Evolutionary conservation across 768 basidiomycete species (phyloP), one percentile per base, ranked within the genome.

Genomic region (Hortiboletus flavorubellus): DNA sequence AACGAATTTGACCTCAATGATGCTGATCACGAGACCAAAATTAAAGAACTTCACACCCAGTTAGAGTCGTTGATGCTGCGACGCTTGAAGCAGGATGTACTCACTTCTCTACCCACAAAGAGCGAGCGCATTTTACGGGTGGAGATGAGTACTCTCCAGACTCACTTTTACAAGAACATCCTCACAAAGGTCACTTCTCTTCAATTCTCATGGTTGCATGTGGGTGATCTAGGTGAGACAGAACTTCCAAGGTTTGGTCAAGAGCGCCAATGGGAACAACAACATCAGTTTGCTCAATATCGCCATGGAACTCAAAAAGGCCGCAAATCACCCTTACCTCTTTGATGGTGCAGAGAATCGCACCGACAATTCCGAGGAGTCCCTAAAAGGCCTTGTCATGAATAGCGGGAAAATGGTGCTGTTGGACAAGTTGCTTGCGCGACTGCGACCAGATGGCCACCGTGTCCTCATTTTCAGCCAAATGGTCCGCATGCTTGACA

Each of bases 401-500:
- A 96, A 89, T 73, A 94, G 93, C 57, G 97, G 97, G 34, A 99
- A 99, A 77, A 86, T 99, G 89, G 95, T 98, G 46, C 76, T 99
- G 33, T 86, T 99, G 51, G 97, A 99, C 76, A 99, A 99, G 72
- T 83, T 99, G 15, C 84, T 98, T n/a, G 81, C 79, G 23, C 86
- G 92, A 16, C 81, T 98, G 47, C 89, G 89, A 64, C 85, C 83
- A 61, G 96, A 98, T 68, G 91, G 91, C 4, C 97, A 98, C 66
- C 90, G 97, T 47, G 97, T 99, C 29, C 81, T 99, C 63, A 98
- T 99, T 64, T 99, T 99, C 79, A 97, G 94, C 65, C 93, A 98
- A 73, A 99, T 99, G 97, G 95, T 98, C 55, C 86, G 97, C 55
- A 92, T 98, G 85, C 80, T 99, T 43, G 97, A 99, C 74, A 98